Evolutionary conservation across 2,329 filamentous ascomycete genomes (phyloP).

Genomic region (Zymoseptoria tritici): DNA sequence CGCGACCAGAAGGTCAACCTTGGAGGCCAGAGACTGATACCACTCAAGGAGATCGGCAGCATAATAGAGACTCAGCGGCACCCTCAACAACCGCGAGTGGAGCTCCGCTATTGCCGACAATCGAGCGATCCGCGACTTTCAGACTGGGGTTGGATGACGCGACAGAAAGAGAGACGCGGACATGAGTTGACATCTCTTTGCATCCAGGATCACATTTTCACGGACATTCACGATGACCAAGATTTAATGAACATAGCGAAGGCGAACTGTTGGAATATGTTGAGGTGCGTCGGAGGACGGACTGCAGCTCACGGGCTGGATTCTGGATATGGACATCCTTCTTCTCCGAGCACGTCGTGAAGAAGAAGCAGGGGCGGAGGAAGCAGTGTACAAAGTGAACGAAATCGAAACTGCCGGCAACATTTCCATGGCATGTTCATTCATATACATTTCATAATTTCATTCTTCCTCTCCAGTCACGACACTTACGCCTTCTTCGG

Average conservation of each 20-base stretch:
- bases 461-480: not conserved
- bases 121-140: conserved; percentile 39
- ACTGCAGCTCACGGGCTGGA: not conserved
- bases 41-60: conserved; percentile 1
- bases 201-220: not conserved
- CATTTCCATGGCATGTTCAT: not conserved
- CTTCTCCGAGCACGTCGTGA: not conserved
- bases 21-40: conserved; percentile 1
- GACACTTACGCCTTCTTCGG: not conserved
- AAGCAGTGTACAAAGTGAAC: not conserved
- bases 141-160: conserved; percentile 25
- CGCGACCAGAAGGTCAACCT: conserved; percentile 11
- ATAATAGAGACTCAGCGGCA: not conserved
- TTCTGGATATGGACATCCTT: not conserved
- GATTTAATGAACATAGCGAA: conserved; percentile 8
- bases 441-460: not conserved
- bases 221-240: conserved; percentile 6
- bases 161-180: conserved; percentile 6
- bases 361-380: not conserved
- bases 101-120: conserved; percentile 30
- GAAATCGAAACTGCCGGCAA: not conserved
- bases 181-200: conserved; percentile 1
- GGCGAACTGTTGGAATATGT: not conserved
- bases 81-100: conserved; percentile 10
- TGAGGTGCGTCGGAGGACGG: not conserved